Evolutionary conservation across 495 filamentous ascomycete species (phyloP), one percentile per base, ranked within the genome.

Genomic region (Acidiella bohemica): DNA sequence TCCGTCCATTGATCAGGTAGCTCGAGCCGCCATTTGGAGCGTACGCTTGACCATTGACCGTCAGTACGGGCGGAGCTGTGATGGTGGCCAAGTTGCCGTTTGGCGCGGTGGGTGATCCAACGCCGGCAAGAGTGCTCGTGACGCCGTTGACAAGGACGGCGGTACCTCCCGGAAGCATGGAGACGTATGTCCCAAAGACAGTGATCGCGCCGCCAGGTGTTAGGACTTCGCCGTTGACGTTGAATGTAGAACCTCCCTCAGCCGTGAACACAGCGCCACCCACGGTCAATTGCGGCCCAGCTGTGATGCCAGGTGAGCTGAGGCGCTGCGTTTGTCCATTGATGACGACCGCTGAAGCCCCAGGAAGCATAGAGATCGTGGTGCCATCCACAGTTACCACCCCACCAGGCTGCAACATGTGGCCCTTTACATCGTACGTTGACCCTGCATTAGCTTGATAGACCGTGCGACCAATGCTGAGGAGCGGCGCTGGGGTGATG

Each of bases 201-300:
- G 51, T 59, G 28, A 61, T 52, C 7, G 49, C 41, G n/a, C 55
- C 56, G 2, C 59, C 59, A 9, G 60, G 57, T 0, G 49, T 58
- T 13, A 62, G 47, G 2, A 56, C 54, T 22, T 39, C 46, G 13
- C 57, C 59, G 3, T 32, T 54, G 18, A 61, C 46, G n/a, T 50
- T 36, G 37, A 50, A 61, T 8, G 56, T 53, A 4, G 45, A 49
- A 0, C 45, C 57, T 6, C 45, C 50, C 21, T 59, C 53, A 6
- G 58, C 53, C 7, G 51, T 44, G 36, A 53, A 59, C 9, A 50
- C 27, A 20, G 39, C 34, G 18, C 51, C 51, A 9, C 36, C 47
- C 22, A 57, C 35, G 0, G 42, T 37, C 4, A 54, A 27, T 10
- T 28, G 25, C 27, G 53, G 51, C 2, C 39, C 41, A 3, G 47